Percentiles rank a stretch among this genome's conserved stretches.
Evolutionary conservation across 192 early-diverging fungal species (phyloP).

Genomic region (Podochytrium sp.): DNA sequence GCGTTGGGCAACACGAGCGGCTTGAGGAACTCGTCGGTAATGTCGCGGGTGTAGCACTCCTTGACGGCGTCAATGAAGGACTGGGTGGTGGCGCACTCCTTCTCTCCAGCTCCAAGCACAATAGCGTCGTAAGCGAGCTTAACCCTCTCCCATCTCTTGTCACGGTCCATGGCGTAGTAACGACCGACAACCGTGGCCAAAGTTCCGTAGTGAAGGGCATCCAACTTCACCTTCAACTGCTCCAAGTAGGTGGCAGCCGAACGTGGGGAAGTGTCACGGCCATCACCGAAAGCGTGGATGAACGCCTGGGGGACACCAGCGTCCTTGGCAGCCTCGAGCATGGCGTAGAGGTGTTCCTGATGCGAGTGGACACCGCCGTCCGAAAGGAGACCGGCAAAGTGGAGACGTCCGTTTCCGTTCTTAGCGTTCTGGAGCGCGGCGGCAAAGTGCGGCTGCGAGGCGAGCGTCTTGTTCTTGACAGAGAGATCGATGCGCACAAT

Average conservation of each 20-base stretch:
- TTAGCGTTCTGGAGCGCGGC: constrained; percentile 86
- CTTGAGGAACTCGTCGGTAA: constrained; percentile 99
- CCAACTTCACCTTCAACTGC: constrained; percentile 66
- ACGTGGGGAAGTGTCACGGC: constrained; percentile 93
- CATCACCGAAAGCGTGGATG: constrained; percentile 98
- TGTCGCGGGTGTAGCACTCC: constrained; percentile 81
- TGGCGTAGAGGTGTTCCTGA: constrained; percentile 84
- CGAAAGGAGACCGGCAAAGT: constrained; percentile 92
- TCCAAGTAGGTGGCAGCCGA: constrained; percentile 76
- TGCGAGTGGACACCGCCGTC: constrained; percentile 99
- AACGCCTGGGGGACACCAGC: constrained; percentile 81
- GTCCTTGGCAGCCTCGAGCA: constrained; percentile 85
- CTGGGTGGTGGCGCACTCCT: constrained; percentile 15
- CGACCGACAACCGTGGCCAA: constrained; percentile 93
- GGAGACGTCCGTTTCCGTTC: constrained; percentile 82
- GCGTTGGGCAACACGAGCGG: constrained; percentile 87
- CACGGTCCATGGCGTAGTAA: constrained; percentile 99
- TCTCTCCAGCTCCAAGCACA: constrained; percentile 72
- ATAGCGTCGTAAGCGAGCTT: constrained; percentile 93
- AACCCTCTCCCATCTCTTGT: constrained; percentile 99
- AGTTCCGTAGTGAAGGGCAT: constrained; percentile 70
- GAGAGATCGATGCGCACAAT: constrained; percentile 97
- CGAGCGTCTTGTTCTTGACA: constrained; percentile 84
- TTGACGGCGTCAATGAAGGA: constrained; percentile 67
- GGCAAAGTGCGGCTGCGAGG: constrained; percentile 71